These are phyloP conservation scores for Yarrowia sp. DNA, from an alignment of 805 yeast genomes.

Conservation along the genomic window DNA sequence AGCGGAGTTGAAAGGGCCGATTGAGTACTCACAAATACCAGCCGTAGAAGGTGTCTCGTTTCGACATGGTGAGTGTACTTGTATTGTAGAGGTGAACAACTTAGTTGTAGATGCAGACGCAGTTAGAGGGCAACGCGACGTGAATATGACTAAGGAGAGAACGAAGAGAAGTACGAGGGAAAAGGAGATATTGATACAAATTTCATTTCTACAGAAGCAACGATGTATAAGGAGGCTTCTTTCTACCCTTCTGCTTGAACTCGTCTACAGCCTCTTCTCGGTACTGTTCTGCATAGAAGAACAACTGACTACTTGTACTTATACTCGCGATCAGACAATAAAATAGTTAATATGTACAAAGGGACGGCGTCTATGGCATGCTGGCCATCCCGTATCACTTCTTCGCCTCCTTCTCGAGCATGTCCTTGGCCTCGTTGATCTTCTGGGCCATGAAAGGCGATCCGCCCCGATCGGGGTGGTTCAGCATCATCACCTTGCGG, in stretches of 20 bases:
- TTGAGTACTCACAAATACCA: conserved; percentile 25
- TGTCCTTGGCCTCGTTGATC: conserved; percentile 87
- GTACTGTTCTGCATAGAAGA: too few species aligned
- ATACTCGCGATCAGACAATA: too few species aligned
- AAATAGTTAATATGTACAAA: background rate
- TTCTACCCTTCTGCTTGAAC: too few species aligned
- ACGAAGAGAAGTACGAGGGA: too few species aligned
- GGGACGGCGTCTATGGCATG: background rate
- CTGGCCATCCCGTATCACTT: background rate
- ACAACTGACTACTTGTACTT: too few species aligned
- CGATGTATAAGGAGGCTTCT: too few species aligned
- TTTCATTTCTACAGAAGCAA: too few species aligned
- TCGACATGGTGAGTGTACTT: background rate
- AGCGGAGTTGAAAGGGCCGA: background rate
- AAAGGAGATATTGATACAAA: too few species aligned
- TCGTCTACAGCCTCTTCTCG: too few species aligned
- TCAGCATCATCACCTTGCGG: conserved; percentile 77
- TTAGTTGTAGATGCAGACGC: background rate
- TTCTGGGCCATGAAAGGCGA: conserved; percentile 85
- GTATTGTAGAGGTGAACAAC: background rate
- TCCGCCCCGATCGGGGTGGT: conserved; percentile 95
- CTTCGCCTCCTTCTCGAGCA: conserved; percentile 50
- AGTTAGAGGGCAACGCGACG: background rate
- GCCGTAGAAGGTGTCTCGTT: conserved; percentile 21
- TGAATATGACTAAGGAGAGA: too few species aligned